Evolutionary conservation across 805 yeast species (phyloP).

Genomic region (Candida nemodendra): DNA sequence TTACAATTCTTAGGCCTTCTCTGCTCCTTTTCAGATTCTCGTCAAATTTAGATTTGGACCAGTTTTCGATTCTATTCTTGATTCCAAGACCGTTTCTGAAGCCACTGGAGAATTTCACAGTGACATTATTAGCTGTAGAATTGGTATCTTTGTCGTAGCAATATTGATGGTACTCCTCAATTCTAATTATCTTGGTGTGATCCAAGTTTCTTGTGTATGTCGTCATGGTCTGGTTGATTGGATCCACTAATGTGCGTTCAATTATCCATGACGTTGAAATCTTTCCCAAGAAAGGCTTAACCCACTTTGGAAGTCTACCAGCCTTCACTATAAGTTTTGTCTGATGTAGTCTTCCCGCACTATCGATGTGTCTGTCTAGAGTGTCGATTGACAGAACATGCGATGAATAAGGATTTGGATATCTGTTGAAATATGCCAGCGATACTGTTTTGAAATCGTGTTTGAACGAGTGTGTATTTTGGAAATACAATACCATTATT

Average conservation of each 20-base stretch:
- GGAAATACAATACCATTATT: constrained; percentile 63
- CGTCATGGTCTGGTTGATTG: constrained; percentile 48
- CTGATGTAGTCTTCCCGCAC: constrained; percentile 62
- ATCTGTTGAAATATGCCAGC: constrained; percentile 71
- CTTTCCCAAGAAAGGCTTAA: constrained; percentile 69
- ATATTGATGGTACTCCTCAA: constrained; percentile 75
- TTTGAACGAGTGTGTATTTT: constrained; percentile 53
- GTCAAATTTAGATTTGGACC: constrained; percentile 72
- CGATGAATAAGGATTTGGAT: constrained; percentile 76
- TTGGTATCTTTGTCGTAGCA: constrained; percentile 25
- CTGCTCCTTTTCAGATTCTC: constrained; percentile 66
- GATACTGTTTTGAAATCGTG: constrained; percentile 72
- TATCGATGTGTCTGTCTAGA: constrained; percentile 55
- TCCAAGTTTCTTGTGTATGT: constrained; percentile 83
- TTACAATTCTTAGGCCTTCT: constrained; percentile 73
- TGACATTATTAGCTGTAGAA: constrained; percentile 45
- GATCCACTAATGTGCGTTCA: constrained; percentile 75
- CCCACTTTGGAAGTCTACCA: constrained; percentile 80
- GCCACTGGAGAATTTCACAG: constrained; percentile 70
- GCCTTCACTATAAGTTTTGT: constrained; percentile 73
- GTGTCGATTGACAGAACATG: constrained; percentile 88
- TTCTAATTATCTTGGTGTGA: constrained; percentile 71
- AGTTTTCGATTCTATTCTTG: constrained; percentile 71
- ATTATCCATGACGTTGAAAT: constrained; percentile 76
- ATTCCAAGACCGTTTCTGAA: constrained; percentile 56